phyloP scores from a whole-genome alignment of 192 early-diverging fungal species.

The Podila clonocystis region DNA sequence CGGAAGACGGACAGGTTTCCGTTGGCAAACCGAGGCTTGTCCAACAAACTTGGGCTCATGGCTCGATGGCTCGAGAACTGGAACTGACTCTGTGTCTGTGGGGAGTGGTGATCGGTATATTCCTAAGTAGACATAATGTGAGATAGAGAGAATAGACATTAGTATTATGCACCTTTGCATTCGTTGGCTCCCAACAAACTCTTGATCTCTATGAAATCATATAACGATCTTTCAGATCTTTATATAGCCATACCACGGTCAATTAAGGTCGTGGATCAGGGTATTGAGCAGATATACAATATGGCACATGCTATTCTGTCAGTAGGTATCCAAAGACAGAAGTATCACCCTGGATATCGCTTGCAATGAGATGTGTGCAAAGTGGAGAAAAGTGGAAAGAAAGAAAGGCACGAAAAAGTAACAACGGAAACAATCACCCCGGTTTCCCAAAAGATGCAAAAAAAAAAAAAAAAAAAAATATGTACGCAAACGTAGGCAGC shows the following conservation, averaged over 20 bases:
- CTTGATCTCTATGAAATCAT: no score
- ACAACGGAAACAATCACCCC: background rate
- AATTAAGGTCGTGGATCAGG: no score
- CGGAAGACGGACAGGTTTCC: conserved; percentile 38
- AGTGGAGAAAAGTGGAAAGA: background rate
- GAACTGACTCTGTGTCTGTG: background rate
- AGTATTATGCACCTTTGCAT: no score
- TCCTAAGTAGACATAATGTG: background rate
- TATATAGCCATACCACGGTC: no score
- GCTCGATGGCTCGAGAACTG: conserved; percentile 19
- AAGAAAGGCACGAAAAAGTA: background rate
- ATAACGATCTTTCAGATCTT: no score
- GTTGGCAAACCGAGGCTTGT: conserved; percentile 41
- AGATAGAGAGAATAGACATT: no score
- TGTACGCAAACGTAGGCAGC: background rate
- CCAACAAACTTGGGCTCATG: conserved; percentile 36
- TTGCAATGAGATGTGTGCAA: background rate
- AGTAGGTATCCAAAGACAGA: no score
- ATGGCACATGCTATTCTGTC: no score
- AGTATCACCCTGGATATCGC: background rate
- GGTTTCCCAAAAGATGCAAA: background rate
- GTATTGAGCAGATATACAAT: no score
- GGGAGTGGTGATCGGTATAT: background rate
- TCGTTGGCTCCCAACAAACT: no score
- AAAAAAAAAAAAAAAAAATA: background rate